A percentile compares a stretch with the other conserved stretches of the same genome.
These are phyloP conservation scores for Lentinula novae-zelandiae DNA, from an alignment of 1,284 basidiomycete genomes.

Conservation along the genomic window DNA sequence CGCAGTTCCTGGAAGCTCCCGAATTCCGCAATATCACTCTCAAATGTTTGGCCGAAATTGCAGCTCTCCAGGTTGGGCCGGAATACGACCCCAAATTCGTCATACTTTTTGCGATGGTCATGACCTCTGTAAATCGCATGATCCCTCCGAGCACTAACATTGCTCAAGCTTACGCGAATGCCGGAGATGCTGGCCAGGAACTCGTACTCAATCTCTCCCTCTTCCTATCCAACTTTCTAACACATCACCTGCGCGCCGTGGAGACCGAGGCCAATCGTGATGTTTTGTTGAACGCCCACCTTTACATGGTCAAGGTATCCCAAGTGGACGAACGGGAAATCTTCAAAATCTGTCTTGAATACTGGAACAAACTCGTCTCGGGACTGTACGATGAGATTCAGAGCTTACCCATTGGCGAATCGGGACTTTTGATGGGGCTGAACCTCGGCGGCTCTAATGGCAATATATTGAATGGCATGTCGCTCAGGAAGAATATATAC, in stretches of 20 bases:
- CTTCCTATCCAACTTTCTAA: conserved; percentile 96
- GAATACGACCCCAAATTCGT: conserved; percentile 99
- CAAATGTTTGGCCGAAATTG: conserved; percentile 98
- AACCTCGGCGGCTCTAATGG: conserved; percentile 74
- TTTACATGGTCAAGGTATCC: conserved; percentile 98
- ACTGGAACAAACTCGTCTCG: conserved; percentile 97
- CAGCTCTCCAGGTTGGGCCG: conserved; percentile 89
- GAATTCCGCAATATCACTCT: conserved; percentile 98
- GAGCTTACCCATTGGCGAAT: conserved; percentile 87
- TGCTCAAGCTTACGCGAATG: conserved; percentile 87
- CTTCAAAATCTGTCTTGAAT: conserved; percentile 99
- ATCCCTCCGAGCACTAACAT: conserved; percentile 97
- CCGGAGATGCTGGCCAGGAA: conserved; percentile 93
- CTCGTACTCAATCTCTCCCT: conserved; percentile 96
- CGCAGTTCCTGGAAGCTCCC: conserved; percentile 91
- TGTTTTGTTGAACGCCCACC: conserved; percentile 92
- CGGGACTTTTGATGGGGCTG: conserved; percentile 90
- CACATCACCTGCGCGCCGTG: conserved; percentile 87
- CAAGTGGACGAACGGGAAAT: conserved; percentile 99
- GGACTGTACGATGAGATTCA: conserved; percentile 99
- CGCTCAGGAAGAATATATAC: conserved; percentile 91
- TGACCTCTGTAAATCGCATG: conserved; percentile 96
- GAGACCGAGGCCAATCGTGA: conserved; percentile 93
- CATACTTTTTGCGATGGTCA: conserved; percentile 96
- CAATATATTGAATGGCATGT: conserved; percentile 72